These are phyloP conservation scores for Biscutella auriculata DNA, from an alignment of 441 rosid species.

Conservation along the genomic window DNA sequence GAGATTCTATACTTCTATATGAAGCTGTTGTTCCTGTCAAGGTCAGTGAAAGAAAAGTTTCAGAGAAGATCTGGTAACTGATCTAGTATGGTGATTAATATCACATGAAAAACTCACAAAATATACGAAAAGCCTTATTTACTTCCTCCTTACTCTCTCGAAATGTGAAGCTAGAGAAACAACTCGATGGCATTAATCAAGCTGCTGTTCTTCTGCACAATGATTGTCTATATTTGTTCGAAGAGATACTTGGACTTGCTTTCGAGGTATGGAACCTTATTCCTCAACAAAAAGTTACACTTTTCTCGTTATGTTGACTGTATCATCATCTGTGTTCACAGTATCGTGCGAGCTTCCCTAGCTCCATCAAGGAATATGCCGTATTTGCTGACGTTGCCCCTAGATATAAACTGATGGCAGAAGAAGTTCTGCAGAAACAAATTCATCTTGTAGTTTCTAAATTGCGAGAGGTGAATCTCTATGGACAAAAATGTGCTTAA, in stretches of 20 bases:
- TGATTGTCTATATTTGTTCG: slow-evolving; percentile 75
- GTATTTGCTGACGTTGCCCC: slow-evolving; percentile 90
- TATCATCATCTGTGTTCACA: slow-evolving; percentile 24
- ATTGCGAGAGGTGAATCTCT: slow-evolving; percentile 57
- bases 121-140: neutral
- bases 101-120: slow-evolving; percentile 6
- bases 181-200: slow-evolving; percentile 83
- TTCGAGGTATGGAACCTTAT: slow-evolving; percentile 57
- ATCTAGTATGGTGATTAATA: neutral
- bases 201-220: slow-evolving; percentile 89
- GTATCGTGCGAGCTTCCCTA: slow-evolving; percentile 86
- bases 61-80: neutral
- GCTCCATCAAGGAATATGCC: slow-evolving; percentile 66
- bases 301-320: neutral
- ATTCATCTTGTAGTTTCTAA: slow-evolving; percentile 58
- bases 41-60: slow-evolving; percentile 43
- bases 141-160: slow-evolving; percentile 7
- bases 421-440: slow-evolving; percentile 74
- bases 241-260: slow-evolving; percentile 80
- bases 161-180: slow-evolving; percentile 72
- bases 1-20: slow-evolving; percentile 78
- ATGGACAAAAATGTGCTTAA: neutral
- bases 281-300: neutral
- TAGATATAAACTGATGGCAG: slow-evolving; percentile 68
- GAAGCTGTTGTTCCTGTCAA: slow-evolving; percentile 86